Percentiles rank a stretch among this genome's conserved stretches.
Conservation (phyloP, 768 basidiomycete species). For the Clitopilus hobsonii region DNA sequence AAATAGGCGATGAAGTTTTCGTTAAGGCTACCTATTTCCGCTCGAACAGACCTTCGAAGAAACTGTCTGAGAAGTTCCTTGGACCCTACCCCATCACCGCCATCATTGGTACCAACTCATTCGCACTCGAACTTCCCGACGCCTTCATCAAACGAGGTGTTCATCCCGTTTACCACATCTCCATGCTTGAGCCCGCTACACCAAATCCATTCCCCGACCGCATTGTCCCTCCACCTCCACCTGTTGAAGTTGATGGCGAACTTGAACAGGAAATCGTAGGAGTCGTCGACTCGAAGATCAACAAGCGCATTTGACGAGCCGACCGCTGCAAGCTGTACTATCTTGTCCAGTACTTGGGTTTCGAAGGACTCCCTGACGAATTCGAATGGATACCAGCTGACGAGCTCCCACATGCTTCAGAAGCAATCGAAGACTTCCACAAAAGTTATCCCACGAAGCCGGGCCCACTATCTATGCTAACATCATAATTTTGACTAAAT, state of each 20-base stretch:
- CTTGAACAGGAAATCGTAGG: constrained; percentile 7
- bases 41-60: not conserved
- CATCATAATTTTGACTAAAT: too few species aligned
- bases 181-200: constrained; percentile 8
- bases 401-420: not conserved
- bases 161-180: constrained; percentile 26
- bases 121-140: not conserved
- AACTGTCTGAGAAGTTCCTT: not conserved
- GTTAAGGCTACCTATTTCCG: too few species aligned
- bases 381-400: not conserved
- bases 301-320: not conserved
- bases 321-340: constrained; percentile 3
- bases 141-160: constrained; percentile 5
- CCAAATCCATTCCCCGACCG: constrained; percentile 3
- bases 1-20: not conserved
- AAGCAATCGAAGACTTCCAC: not conserved
- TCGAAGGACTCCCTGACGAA: not conserved
- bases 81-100: not conserved
- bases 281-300: constrained; percentile 10
- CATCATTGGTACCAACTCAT: not conserved
- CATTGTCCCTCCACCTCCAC: constrained; percentile 1
- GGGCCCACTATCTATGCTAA: not conserved
- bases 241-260: constrained; percentile 7
- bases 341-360: not conserved
- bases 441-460: not conserved